phyloP scores from a whole-genome alignment of 768 basidiomycete genomes.

The Mycena chlorophos region DNA sequence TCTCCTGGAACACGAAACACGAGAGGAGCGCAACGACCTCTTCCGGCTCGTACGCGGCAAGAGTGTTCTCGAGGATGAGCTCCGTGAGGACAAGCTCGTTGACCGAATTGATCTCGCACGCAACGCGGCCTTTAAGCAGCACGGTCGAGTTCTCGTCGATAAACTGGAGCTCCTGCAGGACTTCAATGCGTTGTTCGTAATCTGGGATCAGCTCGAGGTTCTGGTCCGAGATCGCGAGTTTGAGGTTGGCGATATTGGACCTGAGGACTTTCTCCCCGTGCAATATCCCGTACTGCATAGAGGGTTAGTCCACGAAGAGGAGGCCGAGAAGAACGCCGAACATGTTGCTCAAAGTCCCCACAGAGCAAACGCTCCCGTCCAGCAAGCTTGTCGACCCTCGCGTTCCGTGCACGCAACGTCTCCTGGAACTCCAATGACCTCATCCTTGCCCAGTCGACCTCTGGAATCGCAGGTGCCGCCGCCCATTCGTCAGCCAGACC shows the following conservation, averaged over 20 bases:
- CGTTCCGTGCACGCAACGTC: slow-evolving; percentile 58
- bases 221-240: slow-evolving; percentile 89
- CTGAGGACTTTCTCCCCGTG: slow-evolving; percentile 78
- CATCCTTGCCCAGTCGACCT: slow-evolving; percentile 84
- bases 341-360: slow-evolving; percentile 72
- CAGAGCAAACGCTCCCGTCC: slow-evolving; percentile 57
- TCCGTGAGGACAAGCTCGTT: slow-evolving; percentile 96
- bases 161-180: slow-evolving; percentile 88
- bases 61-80: slow-evolving; percentile 92
- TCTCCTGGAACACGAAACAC: slow-evolving; percentile 98
- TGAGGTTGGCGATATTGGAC: slow-evolving; percentile 73
- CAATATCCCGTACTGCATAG: slow-evolving; percentile 64
- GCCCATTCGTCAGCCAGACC: slow-evolving; percentile 59
- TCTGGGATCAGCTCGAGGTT: slow-evolving; percentile 96
- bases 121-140: slow-evolving; percentile 92
- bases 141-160: slow-evolving; percentile 97
- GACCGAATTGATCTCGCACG: slow-evolving; percentile 99
- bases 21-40: slow-evolving; percentile 96
- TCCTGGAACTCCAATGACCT: slow-evolving; percentile 93
- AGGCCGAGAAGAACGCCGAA: slow-evolving; percentile 40
- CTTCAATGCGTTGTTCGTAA: slow-evolving; percentile 91
- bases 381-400: slow-evolving; percentile 44
- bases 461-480: slow-evolving; percentile 49
- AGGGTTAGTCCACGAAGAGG: slow-evolving; percentile 1
- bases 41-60: slow-evolving; percentile 88